Evolutionary conservation across 805 yeast species (phyloP), one percentile per base, ranked within the genome.

Genomic region (Candida ovalis): DNA sequence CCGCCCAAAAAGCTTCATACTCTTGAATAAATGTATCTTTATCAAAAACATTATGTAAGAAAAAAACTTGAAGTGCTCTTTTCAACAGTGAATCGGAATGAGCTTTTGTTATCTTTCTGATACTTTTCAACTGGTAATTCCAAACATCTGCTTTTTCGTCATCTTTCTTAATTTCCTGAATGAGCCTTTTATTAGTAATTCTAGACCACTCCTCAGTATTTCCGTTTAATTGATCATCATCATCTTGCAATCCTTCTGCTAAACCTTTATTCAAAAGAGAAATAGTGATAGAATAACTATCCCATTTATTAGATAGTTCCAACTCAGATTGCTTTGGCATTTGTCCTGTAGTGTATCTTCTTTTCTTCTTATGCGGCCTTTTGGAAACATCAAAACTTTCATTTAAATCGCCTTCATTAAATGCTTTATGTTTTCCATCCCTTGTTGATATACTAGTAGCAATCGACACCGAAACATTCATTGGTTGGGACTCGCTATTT

Each of bases 11-110:
- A 12, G 50, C 39, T 59, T 77, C 59, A 77, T 85, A 71, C 76
- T 87, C 63, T 82, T 79, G 60, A 84, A 88, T 27, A 75, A 86
- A 61, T 66, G 87, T 46, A 73, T 84, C 44, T 74, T 82, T 15
- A 66, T 80, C 50, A 76, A 86, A 62, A 80, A 84, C 63, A 76
- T 84, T 56, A 48, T 74, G 59, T 15, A 64, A 47, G 40, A 60
- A 57, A 7, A 42, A 47, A 18, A 59, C 51, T 24, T 49, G 49
- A 28, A 55, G 52, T 2, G 60, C 64, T 27, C 49, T 50, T 25
- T 46, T 50, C 17, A 62, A 43, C 15, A 56, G 57, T 9, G 50
- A 47, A 51, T 57, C 64, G 7, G 62, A 58, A 33, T 55, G 56
- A 15, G 24, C 5, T 40, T 58, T 58, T 4, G 49, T 52, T 7